Conservation (phyloP, 352 stramenopile species). For the Phytophthora tentaculata region DNA sequence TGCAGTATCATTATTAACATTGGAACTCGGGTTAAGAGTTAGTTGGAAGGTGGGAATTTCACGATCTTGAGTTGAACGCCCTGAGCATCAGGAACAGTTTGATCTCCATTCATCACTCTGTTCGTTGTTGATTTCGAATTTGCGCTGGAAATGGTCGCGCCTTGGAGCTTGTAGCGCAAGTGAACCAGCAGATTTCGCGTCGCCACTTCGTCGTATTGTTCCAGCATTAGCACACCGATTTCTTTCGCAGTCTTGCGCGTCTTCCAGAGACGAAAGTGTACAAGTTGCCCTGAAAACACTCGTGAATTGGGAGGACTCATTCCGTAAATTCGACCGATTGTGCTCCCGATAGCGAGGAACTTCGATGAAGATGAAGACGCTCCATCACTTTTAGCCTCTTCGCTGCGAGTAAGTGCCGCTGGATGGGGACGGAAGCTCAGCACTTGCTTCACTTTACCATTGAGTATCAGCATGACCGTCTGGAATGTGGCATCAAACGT, state of each 20-base stretch:
- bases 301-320: constrained; percentile 12
- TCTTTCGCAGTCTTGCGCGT: constrained; percentile 27
- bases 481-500: constrained; percentile 28
- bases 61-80: constrained; percentile 36
- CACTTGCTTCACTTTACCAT: constrained; percentile 31
- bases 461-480: constrained; percentile 35
- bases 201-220: constrained; percentile 26
- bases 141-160: background rate
- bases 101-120: constrained; percentile 34
- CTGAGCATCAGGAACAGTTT: constrained; percentile 21
- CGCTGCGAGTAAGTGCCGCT: constrained; percentile 10
- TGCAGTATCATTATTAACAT: constrained; percentile 8
- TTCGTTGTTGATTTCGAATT: background rate
- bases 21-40: constrained; percentile 24
- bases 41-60: constrained; percentile 31
- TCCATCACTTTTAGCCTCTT: constrained; percentile 9
- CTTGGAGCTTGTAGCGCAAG: constrained; percentile 27
- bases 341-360: constrained; percentile 40
- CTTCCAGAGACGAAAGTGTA: constrained; percentile 40
- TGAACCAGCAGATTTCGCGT: constrained; percentile 31
- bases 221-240: constrained; percentile 29
- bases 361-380: constrained; percentile 8
- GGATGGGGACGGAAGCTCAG: constrained; percentile 18
- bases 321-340: constrained; percentile 28
- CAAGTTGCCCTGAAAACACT: constrained; percentile 36